phyloP scores from a whole-genome alignment of 768 basidiomycete species.

The Tylopilus sp. region DNA sequence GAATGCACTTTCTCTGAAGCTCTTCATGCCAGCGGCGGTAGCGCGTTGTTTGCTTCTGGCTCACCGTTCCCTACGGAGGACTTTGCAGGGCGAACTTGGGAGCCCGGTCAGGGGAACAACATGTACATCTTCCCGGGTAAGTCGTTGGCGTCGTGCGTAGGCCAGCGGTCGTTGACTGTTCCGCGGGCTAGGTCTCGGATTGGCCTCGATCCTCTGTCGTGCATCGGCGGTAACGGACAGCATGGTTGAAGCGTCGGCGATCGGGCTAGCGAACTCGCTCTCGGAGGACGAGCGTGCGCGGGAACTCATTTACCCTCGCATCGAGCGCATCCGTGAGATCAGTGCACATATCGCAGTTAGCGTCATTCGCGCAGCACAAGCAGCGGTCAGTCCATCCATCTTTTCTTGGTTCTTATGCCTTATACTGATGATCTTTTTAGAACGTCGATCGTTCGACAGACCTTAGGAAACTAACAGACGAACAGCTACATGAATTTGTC shows the following conservation, averaged over 20 bases:
- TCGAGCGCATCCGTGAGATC: constrained; percentile 85
- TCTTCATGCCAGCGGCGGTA: constrained; percentile 65
- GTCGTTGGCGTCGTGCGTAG: neutral
- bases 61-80: constrained; percentile 73
- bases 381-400: constrained; percentile 49
- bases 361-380: constrained; percentile 80
- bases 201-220: constrained; percentile 70
- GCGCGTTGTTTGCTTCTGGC: constrained; percentile 82
- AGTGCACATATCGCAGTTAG: constrained; percentile 67
- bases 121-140: constrained; percentile 81
- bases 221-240: constrained; percentile 70
- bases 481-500: constrained; percentile 51
- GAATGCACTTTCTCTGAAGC: constrained; percentile 81
- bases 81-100: constrained; percentile 53
- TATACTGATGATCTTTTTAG: constrained; percentile 29
- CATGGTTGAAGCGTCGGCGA: constrained; percentile 87
- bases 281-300: constrained; percentile 61
- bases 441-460: constrained; percentile 51
- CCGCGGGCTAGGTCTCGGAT: constrained; percentile 40
- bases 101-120: constrained; percentile 92
- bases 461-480: constrained; percentile 57
- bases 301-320: constrained; percentile 78
- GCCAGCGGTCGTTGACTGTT: neutral
- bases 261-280: constrained; percentile 74
- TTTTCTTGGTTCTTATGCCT: constrained; percentile 18